Evolutionary conservation across 2,329 filamentous ascomycete genomes (phyloP), one percentile per base, ranked within the genome.

Genomic region (Aspergillus awamori): DNA sequence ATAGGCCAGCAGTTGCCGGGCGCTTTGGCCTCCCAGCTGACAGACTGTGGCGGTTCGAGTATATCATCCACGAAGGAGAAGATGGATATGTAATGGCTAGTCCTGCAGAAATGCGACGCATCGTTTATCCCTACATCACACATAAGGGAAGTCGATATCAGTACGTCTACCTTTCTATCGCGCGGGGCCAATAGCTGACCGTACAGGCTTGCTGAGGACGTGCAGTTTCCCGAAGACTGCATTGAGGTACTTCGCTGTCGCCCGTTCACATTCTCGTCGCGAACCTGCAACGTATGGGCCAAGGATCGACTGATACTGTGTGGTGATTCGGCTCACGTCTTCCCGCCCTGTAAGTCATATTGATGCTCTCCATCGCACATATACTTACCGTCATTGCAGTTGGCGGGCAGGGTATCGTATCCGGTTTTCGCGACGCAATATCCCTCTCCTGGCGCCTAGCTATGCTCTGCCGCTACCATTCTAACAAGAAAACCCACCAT

Each of bases 291-390:
- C 60, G 74, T 71, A 38, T 84, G 82, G 82, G 74, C 75, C 20
- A 64, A 74, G 11, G 73, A 71, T 8, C 71, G 77, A 5, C 77
- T 77, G 0, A 73, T 83, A 26, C 69, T 84, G 0, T 79, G 77
- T 45, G 82, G 82, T 15, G 82, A 84, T 63, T 76, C 82, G 5
- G 82, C 82, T 2, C 82, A 84, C 66, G 82, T 84, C 4, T 83
- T 84, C 60, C 82, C 82, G 5, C 82, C 82, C 2, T 83, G 74
- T 77, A 66, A 59, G 70, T n/a, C 8, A 20, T 13, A 5, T 15
- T 5, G 10, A 33, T 11, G 67, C 22, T 22, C 51, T 24, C 2
- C 43, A 8, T 28, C 11, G 13, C 10, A n/a, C 45, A 28, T 36
- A 11, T 24, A n/a, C 33, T 38, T 47, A 59, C 5, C 28, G 10